Conservation (phyloP, 2,329 filamentous ascomycete species). For the Drechslerella dactyloides region DNA sequence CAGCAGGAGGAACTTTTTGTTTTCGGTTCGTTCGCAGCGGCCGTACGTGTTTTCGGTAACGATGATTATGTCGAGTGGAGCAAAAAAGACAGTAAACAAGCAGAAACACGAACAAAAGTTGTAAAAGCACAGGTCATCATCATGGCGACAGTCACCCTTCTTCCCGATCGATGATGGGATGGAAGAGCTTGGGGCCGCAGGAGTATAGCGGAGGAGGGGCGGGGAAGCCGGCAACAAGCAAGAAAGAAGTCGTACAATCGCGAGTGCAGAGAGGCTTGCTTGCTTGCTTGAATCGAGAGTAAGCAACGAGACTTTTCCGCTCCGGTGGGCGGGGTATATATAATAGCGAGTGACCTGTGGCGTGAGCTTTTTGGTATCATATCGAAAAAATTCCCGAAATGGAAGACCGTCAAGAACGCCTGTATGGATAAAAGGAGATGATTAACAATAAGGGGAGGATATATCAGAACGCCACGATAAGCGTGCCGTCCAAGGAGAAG, state of each 20-base stretch:
- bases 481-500: constrained; percentile 30
- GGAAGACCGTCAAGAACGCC: constrained; percentile 51
- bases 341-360: constrained; percentile 51
- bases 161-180: constrained; percentile 22
- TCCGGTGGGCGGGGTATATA: constrained; percentile 43
- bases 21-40: constrained; percentile 7
- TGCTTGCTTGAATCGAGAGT: constrained; percentile 36
- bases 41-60: background rate
- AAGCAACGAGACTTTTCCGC: constrained; percentile 46
- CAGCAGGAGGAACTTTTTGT: constrained; percentile 4
- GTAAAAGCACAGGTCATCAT: constrained; percentile 51
- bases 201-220: constrained; percentile 11
- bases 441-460: constrained; percentile 37
- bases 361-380: constrained; percentile 52
- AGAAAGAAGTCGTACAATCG: constrained; percentile 45
- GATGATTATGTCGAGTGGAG: background rate
- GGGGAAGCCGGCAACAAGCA: constrained; percentile 3
- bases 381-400: constrained; percentile 51
- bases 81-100: background rate
- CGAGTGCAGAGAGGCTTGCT: constrained; percentile 26
- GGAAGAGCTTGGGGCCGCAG: constrained; percentile 22
- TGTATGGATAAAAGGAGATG: constrained; percentile 39
- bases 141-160: constrained; percentile 27
- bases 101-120: constrained; percentile 15
- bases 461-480: constrained; percentile 44